Base-by-base conservation (phyloP, 164 flowering plant species). In the Kalanchoe fedtschenkoi region DNA sequence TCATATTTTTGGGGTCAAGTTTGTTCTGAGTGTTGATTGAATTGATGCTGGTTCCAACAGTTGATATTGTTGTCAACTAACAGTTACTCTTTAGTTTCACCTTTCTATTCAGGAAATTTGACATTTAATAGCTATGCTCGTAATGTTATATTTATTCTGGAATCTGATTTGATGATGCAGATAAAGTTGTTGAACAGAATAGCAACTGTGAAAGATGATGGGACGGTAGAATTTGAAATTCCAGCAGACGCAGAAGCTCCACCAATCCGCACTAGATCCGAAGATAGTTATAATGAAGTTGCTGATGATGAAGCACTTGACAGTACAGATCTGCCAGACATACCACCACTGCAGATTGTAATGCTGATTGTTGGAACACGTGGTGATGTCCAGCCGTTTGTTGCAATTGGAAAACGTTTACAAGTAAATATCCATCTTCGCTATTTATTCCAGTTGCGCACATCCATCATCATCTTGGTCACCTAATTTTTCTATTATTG, bases 331-430 rank as follows among this genome's bases (percentile, higher is more conserved):
- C 66, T 80, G 67, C 85, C 77, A 38, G 75, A 76, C 66, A 84
- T 87, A 62, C 95, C 86, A 10, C 99, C 97, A 15, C 21, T 92
- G 65, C 95, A 89, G 72, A 87, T 89, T 62, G 96, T 92, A 60
- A 81, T 92, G 76, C 91, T 92, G 63, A 92, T 92, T 68, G 98
- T 92, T 71, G 98, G 98, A 57, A 92, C 98, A 44, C 88, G 95
- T 37, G 98, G 98, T 62, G 98, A 92, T 80, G 98, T 92, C 41
- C 98, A 92, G 70, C 98, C 96, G 24, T 92, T 92, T 78, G 56
- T 86, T 74, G 98, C 98, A 29, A 92, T 92, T 73, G 98, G 95
- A 42, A 92, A 92, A 74, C 80, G 83, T 24, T 76, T 92, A 61
- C 98, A 92, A 95, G 98, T 91, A 64, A 47, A 47, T 47, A 47